Conservation (phyloP, 169 alveolate species). For the Plasmodium gonderi region DNA sequence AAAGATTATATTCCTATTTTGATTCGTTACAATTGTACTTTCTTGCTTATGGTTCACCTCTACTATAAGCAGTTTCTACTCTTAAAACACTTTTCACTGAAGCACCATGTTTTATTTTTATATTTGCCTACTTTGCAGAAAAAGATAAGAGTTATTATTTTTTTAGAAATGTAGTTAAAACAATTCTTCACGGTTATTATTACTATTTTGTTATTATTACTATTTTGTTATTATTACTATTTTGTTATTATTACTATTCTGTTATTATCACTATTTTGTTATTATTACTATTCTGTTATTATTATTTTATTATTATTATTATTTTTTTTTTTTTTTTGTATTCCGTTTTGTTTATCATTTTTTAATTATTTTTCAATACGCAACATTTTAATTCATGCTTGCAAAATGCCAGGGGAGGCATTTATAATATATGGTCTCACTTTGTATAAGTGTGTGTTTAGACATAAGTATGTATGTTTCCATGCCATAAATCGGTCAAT, state of each 20-base stretch:
- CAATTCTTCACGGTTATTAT: no score
- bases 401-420: not conserved
- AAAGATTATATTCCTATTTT: not conserved
- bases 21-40: not conserved
- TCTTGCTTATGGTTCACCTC: not conserved
- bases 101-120: not conserved
- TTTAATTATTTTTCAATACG: not conserved
- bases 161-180: not conserved
- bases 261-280: no score
- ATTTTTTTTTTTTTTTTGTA: not conserved
- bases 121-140: not conserved
- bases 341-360: not conserved
- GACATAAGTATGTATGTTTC: not conserved
- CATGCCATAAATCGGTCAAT: no score
- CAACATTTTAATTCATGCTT: not conserved
- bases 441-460: not conserved
- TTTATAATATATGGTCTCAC: not conserved
- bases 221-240: no score
- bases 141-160: not conserved
- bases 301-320: no score
- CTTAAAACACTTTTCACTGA: not conserved
- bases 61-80: not conserved
- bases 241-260: no score
- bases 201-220: no score
- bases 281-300: no score